These are phyloP conservation scores for Senna tora DNA, from an alignment of 306 rosid species.

Conservation along the genomic window DNA sequence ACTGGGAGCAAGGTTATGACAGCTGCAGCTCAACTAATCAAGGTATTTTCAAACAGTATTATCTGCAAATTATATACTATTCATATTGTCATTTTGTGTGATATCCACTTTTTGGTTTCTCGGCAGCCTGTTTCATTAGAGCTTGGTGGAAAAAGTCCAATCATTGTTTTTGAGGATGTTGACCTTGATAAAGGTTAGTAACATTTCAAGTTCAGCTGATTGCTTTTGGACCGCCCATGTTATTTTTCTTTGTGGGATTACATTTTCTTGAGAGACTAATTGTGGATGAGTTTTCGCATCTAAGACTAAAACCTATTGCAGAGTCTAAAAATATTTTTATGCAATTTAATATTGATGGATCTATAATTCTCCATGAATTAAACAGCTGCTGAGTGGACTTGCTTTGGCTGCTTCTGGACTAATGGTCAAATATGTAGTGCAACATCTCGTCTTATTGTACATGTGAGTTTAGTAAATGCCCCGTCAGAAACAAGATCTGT, in stretches of 20 bases:
- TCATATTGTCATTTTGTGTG: constrained; percentile 28
- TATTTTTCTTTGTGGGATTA: constrained; percentile 12
- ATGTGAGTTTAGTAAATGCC: constrained; percentile 57
- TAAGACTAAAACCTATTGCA: constrained; percentile 17
- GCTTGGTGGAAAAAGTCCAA: constrained; percentile 97
- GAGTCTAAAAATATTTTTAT: constrained; percentile 1
- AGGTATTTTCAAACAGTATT: constrained; percentile 53
- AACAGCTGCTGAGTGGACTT: constrained; percentile 96
- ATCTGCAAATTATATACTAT: constrained; percentile 13
- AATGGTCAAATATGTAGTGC: constrained; percentile 99
- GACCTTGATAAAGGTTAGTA: constrained; percentile 95
- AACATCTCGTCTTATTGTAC: constrained; percentile 92
- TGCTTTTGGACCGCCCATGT: constrained; percentile 20
- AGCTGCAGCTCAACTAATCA: constrained; percentile 84
- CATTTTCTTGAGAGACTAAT: constrained; percentile 9
- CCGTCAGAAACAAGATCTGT: constrained; percentile 5
- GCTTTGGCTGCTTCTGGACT: constrained; percentile 95
- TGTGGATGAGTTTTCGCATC: constrained; percentile 27
- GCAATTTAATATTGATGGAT: constrained; percentile 22
- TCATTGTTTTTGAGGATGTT: constrained; percentile 90
- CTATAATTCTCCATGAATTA: constrained; percentile 38
- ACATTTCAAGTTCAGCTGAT: constrained; percentile 29
- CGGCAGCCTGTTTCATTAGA: constrained; percentile 93
- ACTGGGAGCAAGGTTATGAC: constrained; percentile 95
- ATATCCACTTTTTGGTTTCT: constrained; percentile 38